phyloP scores from a whole-genome alignment of 1,284 basidiomycete genomes.

The Malassezia brasiliensis region DNA sequence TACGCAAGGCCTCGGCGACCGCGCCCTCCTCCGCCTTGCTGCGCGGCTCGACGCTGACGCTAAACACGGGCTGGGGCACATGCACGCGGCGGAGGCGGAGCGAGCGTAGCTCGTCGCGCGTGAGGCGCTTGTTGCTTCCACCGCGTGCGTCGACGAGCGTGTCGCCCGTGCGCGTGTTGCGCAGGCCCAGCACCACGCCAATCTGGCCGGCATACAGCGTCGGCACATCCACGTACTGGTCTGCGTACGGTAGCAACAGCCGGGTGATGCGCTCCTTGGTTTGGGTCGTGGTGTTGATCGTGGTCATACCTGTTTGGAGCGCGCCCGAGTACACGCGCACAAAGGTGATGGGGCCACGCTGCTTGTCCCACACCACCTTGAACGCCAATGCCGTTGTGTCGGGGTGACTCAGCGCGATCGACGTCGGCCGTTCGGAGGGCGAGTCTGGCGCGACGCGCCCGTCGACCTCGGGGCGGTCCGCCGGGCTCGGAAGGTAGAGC shows the following conservation, averaged over 20 bases:
- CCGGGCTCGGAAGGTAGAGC: constrained; percentile 66
- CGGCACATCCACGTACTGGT: constrained; percentile 68
- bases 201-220: constrained; percentile 69
- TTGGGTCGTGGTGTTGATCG: constrained; percentile 63
- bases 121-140: constrained; percentile 21
- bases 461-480: constrained; percentile 35
- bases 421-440: neutral
- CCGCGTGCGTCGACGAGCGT: constrained; percentile 54
- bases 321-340: constrained; percentile 75
- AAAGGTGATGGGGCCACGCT: constrained; percentile 80
- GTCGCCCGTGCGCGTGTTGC: constrained; percentile 76
- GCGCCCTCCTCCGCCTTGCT: constrained; percentile 57
- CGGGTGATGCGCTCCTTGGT: constrained; percentile 66
- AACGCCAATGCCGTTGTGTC: constrained; percentile 57
- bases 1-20: constrained; percentile 63
- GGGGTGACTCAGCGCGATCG: neutral
- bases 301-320: constrained; percentile 55
- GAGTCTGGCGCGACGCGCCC: constrained; percentile 6
- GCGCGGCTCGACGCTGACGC: constrained; percentile 41
- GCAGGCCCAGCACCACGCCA: constrained; percentile 71
- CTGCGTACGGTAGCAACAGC: constrained; percentile 70
- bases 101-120: constrained; percentile 3
- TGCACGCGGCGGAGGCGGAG: constrained; percentile 61
- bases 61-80: constrained; percentile 66
- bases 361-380: constrained; percentile 78